Conservation (phyloP, 805 yeast genomes). For the Candida pseudoglaebosa region DNA sequence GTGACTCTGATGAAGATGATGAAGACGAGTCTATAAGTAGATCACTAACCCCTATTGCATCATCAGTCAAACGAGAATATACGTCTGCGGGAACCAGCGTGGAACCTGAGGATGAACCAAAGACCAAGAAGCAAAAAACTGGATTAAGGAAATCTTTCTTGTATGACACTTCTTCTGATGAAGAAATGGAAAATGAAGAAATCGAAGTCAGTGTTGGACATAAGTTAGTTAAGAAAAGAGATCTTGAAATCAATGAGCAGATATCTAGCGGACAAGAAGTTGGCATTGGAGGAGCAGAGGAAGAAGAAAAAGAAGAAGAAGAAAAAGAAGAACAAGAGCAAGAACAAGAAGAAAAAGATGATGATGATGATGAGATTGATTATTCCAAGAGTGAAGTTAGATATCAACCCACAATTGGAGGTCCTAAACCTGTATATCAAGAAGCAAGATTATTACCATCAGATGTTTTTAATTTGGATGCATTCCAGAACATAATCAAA, state of each 20-base stretch:
- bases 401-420: slow-evolving; percentile 50
- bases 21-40: slow-evolving; percentile 33
- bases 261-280: slow-evolving; percentile 12
- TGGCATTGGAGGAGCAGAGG: slow-evolving; percentile 17
- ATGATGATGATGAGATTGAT: slow-evolving; percentile 21
- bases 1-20: slow-evolving; percentile 30
- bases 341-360: slow-evolving; percentile 18
- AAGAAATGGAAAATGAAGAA: slow-evolving; percentile 20
- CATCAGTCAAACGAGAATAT: slow-evolving; percentile 25
- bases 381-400: slow-evolving; percentile 24
- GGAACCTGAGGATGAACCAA: slow-evolving; percentile 18
- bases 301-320: slow-evolving; percentile 9
- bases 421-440: slow-evolving; percentile 55
- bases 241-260: slow-evolving; percentile 18
- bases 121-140: slow-evolving; percentile 22
- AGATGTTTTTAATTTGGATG: slow-evolving; percentile 38
- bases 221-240: slow-evolving; percentile 19
- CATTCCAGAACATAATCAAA: slow-evolving; percentile 51
- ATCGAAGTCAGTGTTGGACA: slow-evolving; percentile 16
- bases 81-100: slow-evolving; percentile 21
- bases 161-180: slow-evolving; percentile 35
- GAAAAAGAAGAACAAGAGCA: slow-evolving; percentile 14
- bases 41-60: slow-evolving; percentile 31
- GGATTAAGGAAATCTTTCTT: slow-evolving; percentile 23
- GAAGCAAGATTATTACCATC: slow-evolving; percentile 24